Conservation (phyloP, 768 basidiomycete genomes). For the Termitomyces sp. region DNA sequence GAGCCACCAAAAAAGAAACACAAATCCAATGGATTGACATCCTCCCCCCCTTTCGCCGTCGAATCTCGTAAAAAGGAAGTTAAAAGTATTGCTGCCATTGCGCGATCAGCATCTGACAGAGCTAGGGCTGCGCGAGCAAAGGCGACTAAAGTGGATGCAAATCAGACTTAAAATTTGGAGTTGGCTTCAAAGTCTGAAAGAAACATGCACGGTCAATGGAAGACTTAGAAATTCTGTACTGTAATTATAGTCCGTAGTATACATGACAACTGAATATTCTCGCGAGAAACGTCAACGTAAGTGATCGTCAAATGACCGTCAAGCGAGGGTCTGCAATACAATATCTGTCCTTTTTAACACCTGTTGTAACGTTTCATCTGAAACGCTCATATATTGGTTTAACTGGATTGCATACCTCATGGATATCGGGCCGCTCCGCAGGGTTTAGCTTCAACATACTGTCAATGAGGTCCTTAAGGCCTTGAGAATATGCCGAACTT, state of each 20-base stretch:
- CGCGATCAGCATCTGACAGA: slow-evolving; percentile 28
- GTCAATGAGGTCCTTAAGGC: slow-evolving; percentile 77
- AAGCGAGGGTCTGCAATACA: slow-evolving; percentile 55
- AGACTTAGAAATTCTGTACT: neutral
- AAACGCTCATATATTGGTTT: neutral
- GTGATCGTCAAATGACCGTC: slow-evolving; percentile 1
- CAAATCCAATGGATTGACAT: slow-evolving; percentile 10
- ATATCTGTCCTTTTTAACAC: slow-evolving; percentile 62
- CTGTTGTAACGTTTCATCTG: slow-evolving; percentile 26
- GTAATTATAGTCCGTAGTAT: slow-evolving; percentile 3
- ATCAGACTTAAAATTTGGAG: slow-evolving; percentile 1
- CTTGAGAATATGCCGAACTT: slow-evolving; percentile 78
- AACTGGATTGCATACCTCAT: slow-evolving; percentile 50
- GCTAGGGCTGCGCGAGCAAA: slow-evolving; percentile 31
- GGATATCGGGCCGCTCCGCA: slow-evolving; percentile 77
- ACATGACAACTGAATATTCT: neutral
- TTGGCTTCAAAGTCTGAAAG: neutral
- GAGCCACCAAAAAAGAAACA: slow-evolving; percentile 14
- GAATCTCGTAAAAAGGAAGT: slow-evolving; percentile 4
- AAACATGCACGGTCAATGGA: neutral
- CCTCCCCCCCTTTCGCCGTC: slow-evolving; percentile 1
- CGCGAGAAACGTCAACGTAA: neutral
- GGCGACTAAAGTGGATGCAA: slow-evolving; percentile 10
- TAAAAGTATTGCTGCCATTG: slow-evolving; percentile 24
- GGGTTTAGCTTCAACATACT: slow-evolving; percentile 82